phyloP scores from a whole-genome alignment of 2,329 filamentous ascomycete genomes.

The Aspergillus brasiliensis region DNA sequence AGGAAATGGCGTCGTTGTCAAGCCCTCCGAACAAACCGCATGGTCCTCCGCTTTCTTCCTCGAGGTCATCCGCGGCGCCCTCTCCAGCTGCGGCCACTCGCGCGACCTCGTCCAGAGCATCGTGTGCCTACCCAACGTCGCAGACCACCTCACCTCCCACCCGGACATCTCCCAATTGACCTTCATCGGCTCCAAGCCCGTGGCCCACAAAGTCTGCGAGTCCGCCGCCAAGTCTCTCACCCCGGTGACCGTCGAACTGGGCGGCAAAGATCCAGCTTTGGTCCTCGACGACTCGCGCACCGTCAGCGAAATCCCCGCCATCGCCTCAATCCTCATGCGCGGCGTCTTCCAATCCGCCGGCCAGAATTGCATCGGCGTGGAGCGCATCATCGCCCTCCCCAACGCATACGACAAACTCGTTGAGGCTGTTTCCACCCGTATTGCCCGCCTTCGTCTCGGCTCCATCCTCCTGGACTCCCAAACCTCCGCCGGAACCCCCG shows the following conservation, averaged over 20 bases:
- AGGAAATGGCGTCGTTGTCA: slow-evolving; percentile 89
- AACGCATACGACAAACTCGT: slow-evolving; percentile 75
- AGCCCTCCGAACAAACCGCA: slow-evolving; percentile 91
- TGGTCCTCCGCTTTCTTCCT: slow-evolving; percentile 88
- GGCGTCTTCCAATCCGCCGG: slow-evolving; percentile 94
- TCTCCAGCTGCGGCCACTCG: slow-evolving; percentile 80
- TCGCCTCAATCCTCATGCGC: slow-evolving; percentile 81
- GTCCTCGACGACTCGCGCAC: slow-evolving; percentile 75
- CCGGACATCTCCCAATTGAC: slow-evolving; percentile 83
- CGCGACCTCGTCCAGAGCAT: slow-evolving; percentile 80
- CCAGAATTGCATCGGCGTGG: slow-evolving; percentile 97
- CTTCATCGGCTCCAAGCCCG: slow-evolving; percentile 87
- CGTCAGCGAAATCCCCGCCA: slow-evolving; percentile 62
- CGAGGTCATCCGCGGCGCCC: slow-evolving; percentile 73
- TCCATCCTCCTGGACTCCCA: slow-evolving; percentile 60
- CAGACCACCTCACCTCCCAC: slow-evolving; percentile 81
- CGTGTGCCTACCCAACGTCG: slow-evolving; percentile 83
- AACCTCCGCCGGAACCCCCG: slow-evolving; percentile 45
- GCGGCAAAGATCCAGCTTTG: slow-evolving; percentile 91
- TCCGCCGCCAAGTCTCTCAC: slow-evolving; percentile 85
- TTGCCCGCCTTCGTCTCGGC: slow-evolving; percentile 74
- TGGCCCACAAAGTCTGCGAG: slow-evolving; percentile 84
- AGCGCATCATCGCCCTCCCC: slow-evolving; percentile 82
- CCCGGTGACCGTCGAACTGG: slow-evolving; percentile 86
- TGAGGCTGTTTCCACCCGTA: slow-evolving; percentile 69